Conservation (phyloP, 257 asterid species). For the Nicotiana knightiana region DNA sequence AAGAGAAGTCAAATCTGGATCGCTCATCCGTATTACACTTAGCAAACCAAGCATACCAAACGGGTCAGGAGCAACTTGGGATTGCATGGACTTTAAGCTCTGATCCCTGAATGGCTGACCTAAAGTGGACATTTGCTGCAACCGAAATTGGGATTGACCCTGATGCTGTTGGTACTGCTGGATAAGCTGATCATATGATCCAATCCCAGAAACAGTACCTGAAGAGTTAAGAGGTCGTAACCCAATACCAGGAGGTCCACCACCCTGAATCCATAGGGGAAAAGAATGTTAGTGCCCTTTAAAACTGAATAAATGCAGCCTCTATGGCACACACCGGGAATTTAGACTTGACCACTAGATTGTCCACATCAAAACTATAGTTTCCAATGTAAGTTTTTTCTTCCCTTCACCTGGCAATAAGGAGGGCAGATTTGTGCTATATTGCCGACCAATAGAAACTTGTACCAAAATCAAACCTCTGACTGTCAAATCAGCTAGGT, state of each 20-base stretch:
- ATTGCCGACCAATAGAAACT: background rate
- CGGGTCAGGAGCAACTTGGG: slow-evolving; percentile 52
- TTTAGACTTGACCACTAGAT: background rate
- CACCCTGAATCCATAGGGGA: slow-evolving; percentile 21
- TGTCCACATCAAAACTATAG: background rate
- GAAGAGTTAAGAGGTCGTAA: slow-evolving; percentile 26
- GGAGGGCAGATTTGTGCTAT: background rate
- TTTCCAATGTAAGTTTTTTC: background rate
- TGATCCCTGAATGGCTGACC: slow-evolving; percentile 58
- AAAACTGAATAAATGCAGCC: slow-evolving; percentile 1
- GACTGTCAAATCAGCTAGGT: background rate
- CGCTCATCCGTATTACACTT: slow-evolving; percentile 49
- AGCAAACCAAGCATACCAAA: slow-evolving; percentile 77
- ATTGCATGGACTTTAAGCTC: slow-evolving; percentile 48
- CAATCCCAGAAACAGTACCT: slow-evolving; percentile 29
- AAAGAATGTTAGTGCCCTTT: background rate
- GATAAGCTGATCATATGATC: slow-evolving; percentile 35
- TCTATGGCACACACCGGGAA: background rate
- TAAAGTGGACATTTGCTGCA: slow-evolving; percentile 14
- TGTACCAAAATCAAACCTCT: background rate
- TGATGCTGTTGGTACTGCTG: slow-evolving; percentile 78
- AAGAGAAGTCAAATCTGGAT: slow-evolving; percentile 66
- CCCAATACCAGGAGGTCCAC: slow-evolving; percentile 28
- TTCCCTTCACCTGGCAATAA: background rate
- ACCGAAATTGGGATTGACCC: slow-evolving; percentile 59